A percentile compares a stretch with the other conserved stretches of the same genome.
Evolutionary conservation across 2,329 filamentous ascomycete genomes (phyloP).

Genomic region (Penicillium sumatraense): DNA sequence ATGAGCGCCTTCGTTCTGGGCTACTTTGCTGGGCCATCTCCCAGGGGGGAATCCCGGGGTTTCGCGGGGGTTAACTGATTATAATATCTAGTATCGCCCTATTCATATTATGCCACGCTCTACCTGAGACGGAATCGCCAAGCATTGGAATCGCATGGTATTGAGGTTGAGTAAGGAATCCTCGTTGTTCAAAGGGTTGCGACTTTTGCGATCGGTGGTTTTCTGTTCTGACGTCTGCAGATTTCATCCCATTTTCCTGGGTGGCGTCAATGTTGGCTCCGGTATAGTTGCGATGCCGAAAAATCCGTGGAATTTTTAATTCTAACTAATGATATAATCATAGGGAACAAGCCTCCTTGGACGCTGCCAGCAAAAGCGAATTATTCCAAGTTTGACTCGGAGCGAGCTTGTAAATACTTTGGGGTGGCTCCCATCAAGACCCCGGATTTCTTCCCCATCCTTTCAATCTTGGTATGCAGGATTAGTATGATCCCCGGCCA

Average conservation of each 20-base stretch:
- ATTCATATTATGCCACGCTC: slow-evolving; percentile 58
- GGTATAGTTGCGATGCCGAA: slow-evolving; percentile 47
- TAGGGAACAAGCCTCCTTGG: slow-evolving; percentile 77
- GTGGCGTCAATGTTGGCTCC: slow-evolving; percentile 65
- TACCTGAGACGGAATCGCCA: slow-evolving; percentile 63
- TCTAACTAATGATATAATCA: background rate
- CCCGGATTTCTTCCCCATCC: slow-evolving; percentile 58
- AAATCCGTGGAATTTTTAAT: background rate
- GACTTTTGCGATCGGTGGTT: background rate
- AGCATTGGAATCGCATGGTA: slow-evolving; percentile 60
- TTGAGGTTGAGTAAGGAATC: slow-evolving; percentile 69
- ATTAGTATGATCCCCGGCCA: too few species aligned
- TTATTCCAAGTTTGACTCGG: slow-evolving; percentile 58
- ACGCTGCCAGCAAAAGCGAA: slow-evolving; percentile 67
- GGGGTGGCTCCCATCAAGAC: slow-evolving; percentile 40
- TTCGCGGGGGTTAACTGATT: background rate
- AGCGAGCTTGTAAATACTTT: slow-evolving; percentile 58
- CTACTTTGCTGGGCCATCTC: background rate
- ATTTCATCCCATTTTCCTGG: slow-evolving; percentile 73
- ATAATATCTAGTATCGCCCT: slow-evolving; percentile 64
- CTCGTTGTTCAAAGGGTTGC: background rate
- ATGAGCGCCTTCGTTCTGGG: slow-evolving; percentile 1
- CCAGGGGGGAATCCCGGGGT: background rate
- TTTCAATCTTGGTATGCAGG: slow-evolving; percentile 56
- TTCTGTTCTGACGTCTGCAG: slow-evolving; percentile 49